A percentile compares a stretch with the other conserved stretches of the same genome.
These are phyloP conservation scores for Cokeromyces recurvatus DNA, from an alignment of 371 early-diverging fungal genomes.

Conservation along the genomic window DNA sequence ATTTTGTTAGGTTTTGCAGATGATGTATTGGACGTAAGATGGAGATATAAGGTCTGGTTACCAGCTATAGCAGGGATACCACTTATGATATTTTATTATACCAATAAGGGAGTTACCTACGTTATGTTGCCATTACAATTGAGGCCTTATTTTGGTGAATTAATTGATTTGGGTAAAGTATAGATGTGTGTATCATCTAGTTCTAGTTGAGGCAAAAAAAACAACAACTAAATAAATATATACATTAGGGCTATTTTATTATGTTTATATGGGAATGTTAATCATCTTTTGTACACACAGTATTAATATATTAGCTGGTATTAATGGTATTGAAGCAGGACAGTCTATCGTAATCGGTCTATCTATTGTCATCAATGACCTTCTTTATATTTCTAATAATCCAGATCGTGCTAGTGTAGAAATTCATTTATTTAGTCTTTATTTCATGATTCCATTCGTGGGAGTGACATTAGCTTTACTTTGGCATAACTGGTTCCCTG, in stretches of 20 bases:
- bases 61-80: slow-evolving; percentile 94
- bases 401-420: slow-evolving; percentile 51
- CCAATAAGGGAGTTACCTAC: slow-evolving; percentile 83
- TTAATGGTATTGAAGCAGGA: slow-evolving; percentile 97
- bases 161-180: slow-evolving; percentile 74
- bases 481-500: slow-evolving; percentile 90
- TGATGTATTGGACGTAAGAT: slow-evolving; percentile 94
- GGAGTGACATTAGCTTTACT: slow-evolving; percentile 79
- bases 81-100: slow-evolving; percentile 89
- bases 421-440: slow-evolving; percentile 79
- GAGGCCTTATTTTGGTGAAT: slow-evolving; percentile 62
- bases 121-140: slow-evolving; percentile 85
- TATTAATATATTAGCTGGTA: slow-evolving; percentile 98
- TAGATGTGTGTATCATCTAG: too few relatives aligned
- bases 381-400: slow-evolving; percentile 56
- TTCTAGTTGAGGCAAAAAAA: too few relatives aligned
- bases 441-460: slow-evolving; percentile 89
- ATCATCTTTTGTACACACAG: slow-evolving; percentile 95
- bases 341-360: slow-evolving; percentile 88
- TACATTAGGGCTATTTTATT: slow-evolving; percentile 82
- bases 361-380: slow-evolving; percentile 80
- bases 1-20: slow-evolving; percentile 97
- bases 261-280: slow-evolving; percentile 86
- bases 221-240: too few relatives aligned
- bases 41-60: slow-evolving; percentile 95